Evolutionary conservation across 148 eudicot species (phyloP), one percentile per base, ranked within the genome.

Genomic region (Rhododendron ovatum): DNA sequence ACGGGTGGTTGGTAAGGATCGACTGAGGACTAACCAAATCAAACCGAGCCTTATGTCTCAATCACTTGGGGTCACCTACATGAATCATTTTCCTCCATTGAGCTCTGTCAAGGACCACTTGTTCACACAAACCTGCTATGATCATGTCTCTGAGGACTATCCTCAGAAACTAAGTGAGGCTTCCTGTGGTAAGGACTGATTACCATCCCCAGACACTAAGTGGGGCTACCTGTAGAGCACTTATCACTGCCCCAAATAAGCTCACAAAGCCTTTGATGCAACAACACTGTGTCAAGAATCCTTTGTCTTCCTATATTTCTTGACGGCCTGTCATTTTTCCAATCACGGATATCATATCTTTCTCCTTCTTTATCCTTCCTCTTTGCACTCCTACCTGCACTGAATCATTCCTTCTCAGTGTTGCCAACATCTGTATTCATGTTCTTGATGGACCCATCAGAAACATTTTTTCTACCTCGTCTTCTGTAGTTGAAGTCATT

Each of bases 161-260:
- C 30, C 30, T 30, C 30, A 30, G 30, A 30, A 30, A 30, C 30
- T 0, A 30, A 30, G 30, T 59, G 75, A 82, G 61, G 65, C 82
- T 87, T 61, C 22, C 61, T 55, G 22, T 15, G 22, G 61, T 55
- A 55, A 15, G 61, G 3, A 86, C 33, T 67, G 37, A 69, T 84
- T 81, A 57, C 35, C 51, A 81, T 69, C 84, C 78, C 73, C 80
- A 59, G 82, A 86, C 82, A 67, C 73, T 82, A 82, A 82, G 81
- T 74, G 73, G 85, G 57, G 82, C 75, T 86, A 86, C 82, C 82
- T 47, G 35, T 79, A 59, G 51, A 33, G 35, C 18, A 37, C 17
- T 39, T 12, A 61, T 82, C 74, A 81, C 67, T 55, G 69, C 22
- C 33, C 83, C 30, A 2, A 35, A 33, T 35, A 77, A 20, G 26